A percentile compares a stretch with the other conserved stretches of the same genome.
Conservation (phyloP, 176 grass and related monocot species). For the Ensete ventricosum region DNA sequence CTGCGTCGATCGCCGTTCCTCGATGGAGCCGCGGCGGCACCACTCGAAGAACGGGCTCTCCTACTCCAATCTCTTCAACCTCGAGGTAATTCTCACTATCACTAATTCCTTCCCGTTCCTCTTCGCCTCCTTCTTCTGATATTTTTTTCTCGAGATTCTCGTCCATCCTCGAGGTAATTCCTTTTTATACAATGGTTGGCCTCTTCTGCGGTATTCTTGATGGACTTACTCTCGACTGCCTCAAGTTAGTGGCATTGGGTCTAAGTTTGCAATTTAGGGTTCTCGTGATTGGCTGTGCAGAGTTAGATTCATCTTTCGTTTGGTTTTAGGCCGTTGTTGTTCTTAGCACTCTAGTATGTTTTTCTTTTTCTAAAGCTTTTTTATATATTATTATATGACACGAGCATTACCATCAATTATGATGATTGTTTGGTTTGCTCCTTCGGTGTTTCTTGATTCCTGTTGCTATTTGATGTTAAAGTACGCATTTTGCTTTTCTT, state of each 20-base stretch:
- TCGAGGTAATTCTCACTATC: constrained; percentile 40
- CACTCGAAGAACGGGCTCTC: constrained; percentile 44
- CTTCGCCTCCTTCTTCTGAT: neutral
- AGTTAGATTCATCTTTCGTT: neutral
- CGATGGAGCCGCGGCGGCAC: constrained; percentile 65
- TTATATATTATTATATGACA: neutral
- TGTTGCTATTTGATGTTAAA: neutral
- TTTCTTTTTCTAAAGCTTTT: too few relatives aligned
- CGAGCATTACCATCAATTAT: neutral
- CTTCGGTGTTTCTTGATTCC: neutral
- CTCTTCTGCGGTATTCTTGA: neutral
- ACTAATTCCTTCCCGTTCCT: neutral
- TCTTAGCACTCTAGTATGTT: neutral
- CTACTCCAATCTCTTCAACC: constrained; percentile 80
- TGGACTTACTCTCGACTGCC: neutral
- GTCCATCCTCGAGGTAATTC: neutral
- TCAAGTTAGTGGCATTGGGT: neutral
- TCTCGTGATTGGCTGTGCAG: neutral
- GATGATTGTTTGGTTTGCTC: neutral
- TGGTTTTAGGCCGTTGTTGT: too few relatives aligned
- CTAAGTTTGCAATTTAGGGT: neutral
- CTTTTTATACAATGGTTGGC: neutral
- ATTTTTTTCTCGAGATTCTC: neutral
- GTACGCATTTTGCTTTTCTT: neutral
- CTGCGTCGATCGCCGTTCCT: neutral